These are phyloP conservation scores for Nicotiana tomentosiformis DNA, from an alignment of 257 asterid genomes.

Conservation along the genomic window DNA sequence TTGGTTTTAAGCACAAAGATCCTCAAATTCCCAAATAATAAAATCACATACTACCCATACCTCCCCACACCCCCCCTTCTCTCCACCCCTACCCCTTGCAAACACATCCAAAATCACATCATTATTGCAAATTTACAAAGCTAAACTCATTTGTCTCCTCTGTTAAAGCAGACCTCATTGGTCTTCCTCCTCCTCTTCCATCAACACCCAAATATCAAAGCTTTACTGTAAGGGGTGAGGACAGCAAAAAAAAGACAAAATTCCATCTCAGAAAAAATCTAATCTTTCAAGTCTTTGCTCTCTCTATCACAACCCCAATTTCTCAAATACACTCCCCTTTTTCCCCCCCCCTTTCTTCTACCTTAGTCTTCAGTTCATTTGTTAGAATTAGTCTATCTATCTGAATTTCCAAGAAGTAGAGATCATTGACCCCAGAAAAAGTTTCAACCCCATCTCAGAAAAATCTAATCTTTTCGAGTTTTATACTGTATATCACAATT, in stretches of 20 bases:
- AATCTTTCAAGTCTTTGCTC: not conserved
- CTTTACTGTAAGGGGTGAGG: slow-evolving; percentile 13
- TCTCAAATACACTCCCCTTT: not conserved
- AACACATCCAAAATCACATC: not conserved
- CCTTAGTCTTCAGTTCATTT: not conserved
- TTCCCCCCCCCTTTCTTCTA: not conserved
- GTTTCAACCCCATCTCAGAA: not conserved
- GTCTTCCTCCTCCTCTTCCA: slow-evolving; percentile 9
- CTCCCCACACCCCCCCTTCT: not conserved
- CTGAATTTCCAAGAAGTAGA: not conserved
- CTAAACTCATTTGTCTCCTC: not conserved
- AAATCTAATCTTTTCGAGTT: not conserved
- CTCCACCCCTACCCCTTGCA: not conserved
- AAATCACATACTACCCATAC: not conserved
- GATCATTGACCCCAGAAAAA: not conserved
- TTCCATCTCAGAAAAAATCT: not conserved
- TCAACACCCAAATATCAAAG: not conserved
- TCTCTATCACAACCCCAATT: not conserved
- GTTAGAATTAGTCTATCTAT: not conserved
- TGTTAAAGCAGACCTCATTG: not conserved
- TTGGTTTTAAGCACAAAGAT: not conserved
- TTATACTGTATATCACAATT: not conserved
- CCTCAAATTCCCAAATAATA: slow-evolving; percentile 8
- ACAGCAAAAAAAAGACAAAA: not conserved
- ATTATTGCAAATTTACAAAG: not conserved